Conservation (phyloP, 1,284 basidiomycete genomes). For the Puccinia brachypodii region DNA sequence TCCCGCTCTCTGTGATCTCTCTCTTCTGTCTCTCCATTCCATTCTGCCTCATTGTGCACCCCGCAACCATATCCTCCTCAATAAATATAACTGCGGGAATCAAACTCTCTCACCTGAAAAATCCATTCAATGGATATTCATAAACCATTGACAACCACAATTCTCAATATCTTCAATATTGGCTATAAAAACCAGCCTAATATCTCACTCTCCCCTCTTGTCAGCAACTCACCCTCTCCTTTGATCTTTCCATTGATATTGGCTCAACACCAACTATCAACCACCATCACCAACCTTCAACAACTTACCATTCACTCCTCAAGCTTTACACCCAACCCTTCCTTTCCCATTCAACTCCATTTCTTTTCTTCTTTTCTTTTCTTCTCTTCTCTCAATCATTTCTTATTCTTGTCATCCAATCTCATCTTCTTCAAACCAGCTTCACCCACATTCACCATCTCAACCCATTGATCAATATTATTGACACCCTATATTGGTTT, state of each 20-base stretch:
- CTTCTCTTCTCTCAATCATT: not conserved
- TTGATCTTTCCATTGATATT: not conserved
- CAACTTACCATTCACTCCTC: not conserved
- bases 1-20: no score
- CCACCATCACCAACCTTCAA: not conserved
- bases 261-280: not conserved
- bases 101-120: not conserved
- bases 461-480: no score
- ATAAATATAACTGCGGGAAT: not conserved
- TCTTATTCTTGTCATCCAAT: not conserved
- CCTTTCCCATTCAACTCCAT: not conserved
- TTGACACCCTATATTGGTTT: no score
- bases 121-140: no score
- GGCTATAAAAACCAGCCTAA: no score
- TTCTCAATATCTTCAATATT: no score
- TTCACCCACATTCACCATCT: no score
- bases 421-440: no score
- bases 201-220: no score
- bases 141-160: no score
- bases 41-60: not conserved
- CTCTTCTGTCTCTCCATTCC: not conserved
- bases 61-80: not conserved
- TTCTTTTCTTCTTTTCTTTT: not conserved
- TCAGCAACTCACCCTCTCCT: not conserved
- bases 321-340: not conserved